Conservation (phyloP, 2,329 filamentous ascomycete species). For the Lasiodiplodia sp. region DNA sequence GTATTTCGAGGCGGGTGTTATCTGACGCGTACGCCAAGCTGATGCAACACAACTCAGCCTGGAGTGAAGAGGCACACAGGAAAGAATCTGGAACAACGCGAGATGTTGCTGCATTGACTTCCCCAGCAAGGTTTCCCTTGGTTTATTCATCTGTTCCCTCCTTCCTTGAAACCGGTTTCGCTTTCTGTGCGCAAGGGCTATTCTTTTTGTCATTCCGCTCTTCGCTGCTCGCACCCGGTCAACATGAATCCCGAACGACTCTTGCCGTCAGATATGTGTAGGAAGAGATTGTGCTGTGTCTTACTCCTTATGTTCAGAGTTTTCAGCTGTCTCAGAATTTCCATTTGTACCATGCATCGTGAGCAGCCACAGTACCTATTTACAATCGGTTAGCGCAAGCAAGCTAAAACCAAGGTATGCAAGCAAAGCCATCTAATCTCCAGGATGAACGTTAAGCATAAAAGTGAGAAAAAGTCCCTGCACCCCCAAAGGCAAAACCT, state of each 20-base stretch:
- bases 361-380: not conserved
- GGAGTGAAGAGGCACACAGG: no score
- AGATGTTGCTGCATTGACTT: no score
- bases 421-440: not conserved
- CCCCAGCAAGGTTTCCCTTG: not conserved
- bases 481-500: no score
- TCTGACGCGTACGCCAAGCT: not conserved
- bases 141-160: not conserved
- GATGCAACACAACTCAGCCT: not conserved
- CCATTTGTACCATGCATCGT: not conserved
- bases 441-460: no score
- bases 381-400: not conserved
- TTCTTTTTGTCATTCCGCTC: not conserved
- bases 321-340: slow-evolving; percentile 10
- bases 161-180: not conserved
- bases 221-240: not conserved
- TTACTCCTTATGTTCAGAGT: not conserved
- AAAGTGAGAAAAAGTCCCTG: no score
- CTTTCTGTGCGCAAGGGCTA: not conserved
- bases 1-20: not conserved
- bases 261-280: not conserved
- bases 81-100: no score
- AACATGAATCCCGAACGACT: not conserved
- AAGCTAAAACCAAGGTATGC: not conserved
- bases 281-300: no score